Base-by-base conservation (phyloP, 2,329 filamentous ascomycete genomes). In the Trichoderma sp. region DNA sequence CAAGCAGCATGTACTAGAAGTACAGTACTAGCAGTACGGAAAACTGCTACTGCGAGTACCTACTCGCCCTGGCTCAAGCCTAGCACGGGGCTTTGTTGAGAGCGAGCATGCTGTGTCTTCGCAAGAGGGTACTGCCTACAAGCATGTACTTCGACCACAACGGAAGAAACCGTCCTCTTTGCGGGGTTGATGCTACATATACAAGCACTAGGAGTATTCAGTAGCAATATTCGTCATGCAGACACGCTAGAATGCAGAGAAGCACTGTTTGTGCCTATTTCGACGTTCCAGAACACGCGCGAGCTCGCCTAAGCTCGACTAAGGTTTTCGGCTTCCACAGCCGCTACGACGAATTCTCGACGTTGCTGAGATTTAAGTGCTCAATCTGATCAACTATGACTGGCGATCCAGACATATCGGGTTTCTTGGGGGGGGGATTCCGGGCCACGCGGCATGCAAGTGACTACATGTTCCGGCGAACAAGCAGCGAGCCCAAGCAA, bases 371-470 rank as follows among this genome's bases (percentile, higher is more conserved):
- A n/a, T 43, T 43, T 8, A 34, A 32, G 21, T 26, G 13, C 4
- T 5, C n/a, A 58, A 21, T 14, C 52, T 10, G 21, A 14, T 8
- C 32, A 26, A 32, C 37, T 11, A 43, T 37, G 30, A 24, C 34
- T 28, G 37, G 16, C 8, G n/a, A 39, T 43, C 49, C 32, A 54
- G 32, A 55, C 21, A 49, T 32, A 43, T 65, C 51, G n/a, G 51
- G 30, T 37, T 66, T 49, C 49, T 37, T 58, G 28, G 21, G 54
- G 51, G 51, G 52, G 54, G 49, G 37, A 56, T 16, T 26, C 51
- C 64, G 64, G 64, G 64, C 64, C 54, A 66, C 52, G 64, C 64
- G 64, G 64, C 64, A 59, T 66, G 64, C 64, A 59, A 59, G 64
- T 54, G 64, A 66, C 63, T 58, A 51, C 39, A 66, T 66, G 51